These are phyloP conservation scores for Begonia fuchsioides DNA, from an alignment of 306 rosid species.

Conservation along the genomic window DNA sequence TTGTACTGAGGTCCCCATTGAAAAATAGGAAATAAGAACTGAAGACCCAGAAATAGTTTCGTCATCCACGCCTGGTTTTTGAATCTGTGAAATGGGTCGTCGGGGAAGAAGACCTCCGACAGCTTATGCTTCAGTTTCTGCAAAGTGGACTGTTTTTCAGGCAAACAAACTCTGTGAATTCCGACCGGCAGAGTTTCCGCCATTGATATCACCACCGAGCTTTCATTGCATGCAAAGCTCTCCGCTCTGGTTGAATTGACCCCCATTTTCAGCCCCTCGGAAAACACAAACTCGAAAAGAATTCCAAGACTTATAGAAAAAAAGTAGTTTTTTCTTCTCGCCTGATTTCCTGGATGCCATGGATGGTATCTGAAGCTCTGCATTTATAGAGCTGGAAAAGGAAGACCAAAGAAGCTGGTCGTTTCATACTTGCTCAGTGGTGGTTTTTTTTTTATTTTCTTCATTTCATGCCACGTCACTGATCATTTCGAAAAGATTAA, in stretches of 20 bases:
- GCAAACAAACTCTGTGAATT: slow-evolving; percentile 53
- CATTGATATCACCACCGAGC: slow-evolving; percentile 25
- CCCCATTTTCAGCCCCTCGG: neutral
- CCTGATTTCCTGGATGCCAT: too few relatives aligned
- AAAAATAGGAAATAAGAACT: slow-evolving; percentile 62
- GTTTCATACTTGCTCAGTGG: neutral
- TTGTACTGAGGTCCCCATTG: slow-evolving; percentile 69
- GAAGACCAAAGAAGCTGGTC: neutral
- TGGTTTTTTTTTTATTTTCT: too few relatives aligned
- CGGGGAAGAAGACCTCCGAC: slow-evolving; percentile 76
- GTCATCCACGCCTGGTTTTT: slow-evolving; percentile 40
- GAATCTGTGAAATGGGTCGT: slow-evolving; percentile 64
- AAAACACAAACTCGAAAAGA: neutral
- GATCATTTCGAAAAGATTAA: too few relatives aligned
- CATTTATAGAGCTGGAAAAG: neutral
- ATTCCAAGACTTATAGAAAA: neutral
- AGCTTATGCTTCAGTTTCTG: slow-evolving; percentile 58
- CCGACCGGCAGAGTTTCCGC: slow-evolving; percentile 27
- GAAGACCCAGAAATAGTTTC: slow-evolving; percentile 49
- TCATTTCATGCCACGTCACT: too few relatives aligned
- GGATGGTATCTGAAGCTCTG: neutral
- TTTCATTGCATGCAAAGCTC: slow-evolving; percentile 24
- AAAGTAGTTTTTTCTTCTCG: too few relatives aligned
- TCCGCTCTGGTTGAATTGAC: slow-evolving; percentile 55
- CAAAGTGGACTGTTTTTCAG: slow-evolving; percentile 42